Percentiles rank a stretch among this genome's conserved stretches.
Conservation (phyloP, 768 basidiomycete genomes). For the Chalciporus piperatus region DNA sequence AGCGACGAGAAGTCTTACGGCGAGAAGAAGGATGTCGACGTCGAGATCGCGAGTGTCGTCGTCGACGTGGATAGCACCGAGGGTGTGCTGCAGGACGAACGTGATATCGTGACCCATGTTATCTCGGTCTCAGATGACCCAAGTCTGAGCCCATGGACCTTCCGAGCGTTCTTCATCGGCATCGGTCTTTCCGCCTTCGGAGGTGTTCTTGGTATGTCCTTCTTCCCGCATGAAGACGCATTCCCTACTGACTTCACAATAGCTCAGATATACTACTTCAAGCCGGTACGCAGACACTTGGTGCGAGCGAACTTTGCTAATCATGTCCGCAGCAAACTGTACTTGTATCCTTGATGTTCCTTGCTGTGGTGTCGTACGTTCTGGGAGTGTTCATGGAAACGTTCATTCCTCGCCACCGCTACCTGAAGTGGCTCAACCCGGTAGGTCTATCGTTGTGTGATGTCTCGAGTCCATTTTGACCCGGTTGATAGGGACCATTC, state of each 20-base stretch:
- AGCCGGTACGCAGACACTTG: slow-evolving; percentile 38
- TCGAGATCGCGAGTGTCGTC: slow-evolving; percentile 24
- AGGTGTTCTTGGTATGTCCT: slow-evolving; percentile 44
- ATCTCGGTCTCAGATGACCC: slow-evolving; percentile 38
- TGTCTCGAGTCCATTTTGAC: background rate
- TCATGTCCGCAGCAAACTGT: slow-evolving; percentile 45
- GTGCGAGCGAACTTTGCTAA: background rate
- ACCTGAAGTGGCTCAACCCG: slow-evolving; percentile 53
- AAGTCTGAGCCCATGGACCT: slow-evolving; percentile 30
- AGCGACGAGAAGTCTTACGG: slow-evolving; percentile 19
- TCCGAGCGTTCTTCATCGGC: slow-evolving; percentile 53
- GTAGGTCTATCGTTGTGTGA: slow-evolving; percentile 8
- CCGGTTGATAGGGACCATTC: slow-evolving; percentile 43
- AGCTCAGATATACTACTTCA: slow-evolving; percentile 65
- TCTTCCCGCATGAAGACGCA: background rate
- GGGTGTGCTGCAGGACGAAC: slow-evolving; percentile 38
- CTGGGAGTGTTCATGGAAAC: slow-evolving; percentile 47
- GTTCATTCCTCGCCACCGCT: slow-evolving; percentile 42
- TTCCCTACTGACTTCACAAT: slow-evolving; percentile 4
- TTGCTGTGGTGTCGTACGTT: slow-evolving; percentile 51
- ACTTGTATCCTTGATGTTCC: slow-evolving; percentile 51
- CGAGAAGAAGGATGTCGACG: slow-evolving; percentile 30
- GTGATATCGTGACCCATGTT: slow-evolving; percentile 47
- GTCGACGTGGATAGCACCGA: slow-evolving; percentile 12
- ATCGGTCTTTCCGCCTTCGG: slow-evolving; percentile 52